Evolutionary conservation across 1,139 yeast species (phyloP).

Genomic region (Groenewaldozyma sp.): DNA sequence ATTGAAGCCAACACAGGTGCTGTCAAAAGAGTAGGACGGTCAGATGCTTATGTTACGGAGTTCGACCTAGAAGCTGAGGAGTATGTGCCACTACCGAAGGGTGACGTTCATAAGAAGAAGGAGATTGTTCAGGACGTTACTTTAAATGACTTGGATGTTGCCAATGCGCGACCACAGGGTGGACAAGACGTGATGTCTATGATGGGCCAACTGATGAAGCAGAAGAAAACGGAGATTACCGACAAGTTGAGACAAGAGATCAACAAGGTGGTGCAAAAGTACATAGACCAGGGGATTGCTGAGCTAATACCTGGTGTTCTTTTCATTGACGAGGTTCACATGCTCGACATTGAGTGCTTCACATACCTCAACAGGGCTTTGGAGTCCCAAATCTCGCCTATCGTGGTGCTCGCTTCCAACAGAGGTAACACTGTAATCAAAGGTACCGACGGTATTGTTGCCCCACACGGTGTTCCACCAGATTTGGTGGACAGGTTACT

Average conservation of each 20-base stretch:
- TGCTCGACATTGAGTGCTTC: conserved; percentile 96
- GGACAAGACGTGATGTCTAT: conserved; percentile 96
- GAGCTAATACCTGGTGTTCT: conserved; percentile 98
- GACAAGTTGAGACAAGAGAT: conserved; percentile 91
- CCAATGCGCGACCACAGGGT: conserved; percentile 96
- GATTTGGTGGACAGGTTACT: conserved; percentile 85
- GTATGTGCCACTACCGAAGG: conserved; percentile 96
- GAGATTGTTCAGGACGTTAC: conserved; percentile 98
- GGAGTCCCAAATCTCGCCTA: conserved; percentile 86
- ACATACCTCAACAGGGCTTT: conserved; percentile 90
- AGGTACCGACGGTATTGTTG: conserved; percentile 69
- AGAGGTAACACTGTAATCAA: conserved; percentile 87
- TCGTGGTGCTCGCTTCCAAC: conserved; percentile 90
- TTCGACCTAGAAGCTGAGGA: conserved; percentile 98
- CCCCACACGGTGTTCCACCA: conserved; percentile 97
- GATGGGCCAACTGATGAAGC: conserved; percentile 98
- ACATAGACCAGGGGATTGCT: conserved; percentile 96
- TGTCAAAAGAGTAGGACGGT: conserved; percentile 93
- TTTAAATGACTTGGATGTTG: conserved; percentile 89
- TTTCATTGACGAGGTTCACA: conserved; percentile 96
- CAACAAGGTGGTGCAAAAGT: conserved; percentile 90
- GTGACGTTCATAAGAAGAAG: conserved; percentile 97
- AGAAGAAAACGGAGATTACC: conserved; percentile 96
- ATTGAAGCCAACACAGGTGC: conserved; percentile 97
- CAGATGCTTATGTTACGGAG: conserved; percentile 97